Base-by-base conservation (phyloP, 768 basidiomycete genomes). In the Xerocomus spinulosus region DNA sequence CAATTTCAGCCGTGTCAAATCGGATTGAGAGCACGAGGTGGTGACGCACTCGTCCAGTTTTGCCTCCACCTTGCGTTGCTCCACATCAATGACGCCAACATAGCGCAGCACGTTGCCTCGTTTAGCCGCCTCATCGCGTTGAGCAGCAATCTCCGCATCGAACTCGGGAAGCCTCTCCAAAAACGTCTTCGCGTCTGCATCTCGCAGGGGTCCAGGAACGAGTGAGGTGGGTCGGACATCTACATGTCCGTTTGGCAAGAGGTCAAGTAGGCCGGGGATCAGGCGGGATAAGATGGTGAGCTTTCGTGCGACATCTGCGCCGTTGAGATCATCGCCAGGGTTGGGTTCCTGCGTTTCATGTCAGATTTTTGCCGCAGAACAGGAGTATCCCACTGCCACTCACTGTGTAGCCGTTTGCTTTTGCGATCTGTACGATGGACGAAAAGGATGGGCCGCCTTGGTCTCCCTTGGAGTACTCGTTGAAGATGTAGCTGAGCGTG, bases 401-500 rank as follows among this genome's bases (percentile, higher is more conserved):
- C 56, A 94, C 93, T 17, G 96, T 99, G 70, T 94, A 99, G 1
- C 96, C 96, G 57, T 91, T 89, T 60, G 89, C 87, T 40, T 91
- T 85, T 5, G 96, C 96, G 30, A 83, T 67, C 49, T 80, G 80
- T 46, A 99, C 95, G 29, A 98, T 85, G 21, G 89, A 83, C 5
- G 92, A 95, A 71, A 99, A 98, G 24, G 72, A 71, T 1, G 85
- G 83, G 0, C 85, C 86, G 41, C 79, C 78, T 5, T 81, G 70
- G 38, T 77, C 75, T 2, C 80, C 82, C 4, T 81, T 84, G 3
- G 89, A 68, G 85, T 72, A 93, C 91, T 92, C 83, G 72, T 98
- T 98, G 78, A 99, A 99, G 71, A 99, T 98, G 73, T 98, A 99
- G 64, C 87, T 92, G 77, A 99, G 82, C 3, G 96, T 99, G 9